Evolutionary conservation across 441 rosid genomes (phyloP).

Genomic region (Caryocar brasiliense): DNA sequence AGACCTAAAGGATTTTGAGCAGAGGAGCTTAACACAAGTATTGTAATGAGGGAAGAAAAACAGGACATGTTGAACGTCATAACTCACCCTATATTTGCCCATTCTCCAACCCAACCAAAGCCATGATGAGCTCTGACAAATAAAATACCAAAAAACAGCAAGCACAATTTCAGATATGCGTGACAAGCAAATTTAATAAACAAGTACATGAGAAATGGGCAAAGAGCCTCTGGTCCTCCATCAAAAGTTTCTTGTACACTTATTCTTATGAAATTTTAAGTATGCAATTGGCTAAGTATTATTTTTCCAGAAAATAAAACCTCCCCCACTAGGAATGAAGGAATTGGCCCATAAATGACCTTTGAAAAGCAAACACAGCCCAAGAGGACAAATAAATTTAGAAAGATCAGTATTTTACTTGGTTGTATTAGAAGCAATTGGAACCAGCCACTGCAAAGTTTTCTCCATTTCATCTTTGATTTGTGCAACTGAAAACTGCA

Average conservation of each 20-base stretch:
- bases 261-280: too few species aligned
- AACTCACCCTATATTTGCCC: slow-evolving; percentile 91
- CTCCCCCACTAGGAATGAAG: too few species aligned
- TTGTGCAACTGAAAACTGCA: slow-evolving; percentile 68
- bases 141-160: too few species aligned
- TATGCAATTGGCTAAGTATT: too few species aligned
- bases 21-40: background rate
- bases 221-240: too few species aligned
- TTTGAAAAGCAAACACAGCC: background rate
- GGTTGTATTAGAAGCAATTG: slow-evolving; percentile 84
- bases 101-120: slow-evolving; percentile 99
- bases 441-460: slow-evolving; percentile 91
- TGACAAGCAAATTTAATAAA: too few species aligned
- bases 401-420: slow-evolving; percentile 41
- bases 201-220: too few species aligned
- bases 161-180: too few species aligned
- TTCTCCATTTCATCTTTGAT: slow-evolving; percentile 94
- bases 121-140: slow-evolving; percentile 95
- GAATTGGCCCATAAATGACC: too few species aligned
- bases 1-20: slow-evolving; percentile 29
- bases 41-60: background rate
- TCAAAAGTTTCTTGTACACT: too few species aligned
- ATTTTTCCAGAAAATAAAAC: too few species aligned
- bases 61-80: background rate
- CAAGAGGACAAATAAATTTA: background rate